phyloP scores from a whole-genome alignment of 257 asterid species.

The Jasminum sambac region DNA sequence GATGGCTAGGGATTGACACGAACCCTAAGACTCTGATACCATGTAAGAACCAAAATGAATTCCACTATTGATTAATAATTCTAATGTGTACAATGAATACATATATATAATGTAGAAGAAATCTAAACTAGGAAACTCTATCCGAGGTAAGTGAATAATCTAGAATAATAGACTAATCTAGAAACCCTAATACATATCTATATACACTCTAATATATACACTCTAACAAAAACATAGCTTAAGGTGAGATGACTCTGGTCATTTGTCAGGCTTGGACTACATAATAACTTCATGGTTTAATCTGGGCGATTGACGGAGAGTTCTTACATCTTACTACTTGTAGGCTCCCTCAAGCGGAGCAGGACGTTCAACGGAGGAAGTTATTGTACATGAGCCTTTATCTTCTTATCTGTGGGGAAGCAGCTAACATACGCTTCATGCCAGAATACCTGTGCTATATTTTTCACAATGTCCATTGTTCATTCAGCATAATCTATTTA shows the following conservation, averaged over 20 bases:
- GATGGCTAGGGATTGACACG: too few species aligned
- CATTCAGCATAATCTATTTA: constrained; percentile 26
- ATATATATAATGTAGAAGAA: too few species aligned
- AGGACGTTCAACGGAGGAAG: constrained; percentile 86
- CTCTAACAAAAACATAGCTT: constrained; percentile 97
- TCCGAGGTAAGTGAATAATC: too few species aligned
- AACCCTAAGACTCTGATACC: too few species aligned
- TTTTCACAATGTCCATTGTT: constrained; percentile 82
- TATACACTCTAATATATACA: too few species aligned
- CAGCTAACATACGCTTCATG: constrained; percentile 91
- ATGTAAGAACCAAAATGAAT: too few species aligned
- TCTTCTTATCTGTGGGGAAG: constrained; percentile 99
- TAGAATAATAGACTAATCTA: too few species aligned
- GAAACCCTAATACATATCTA: too few species aligned
- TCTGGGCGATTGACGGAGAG: constrained; percentile 20
- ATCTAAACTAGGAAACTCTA: too few species aligned
- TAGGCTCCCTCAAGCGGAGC: constrained; percentile 88
- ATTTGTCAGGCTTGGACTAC: background rate
- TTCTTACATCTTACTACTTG: constrained; percentile 22
- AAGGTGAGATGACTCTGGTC: constrained; percentile 50
- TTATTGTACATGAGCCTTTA: constrained; percentile 95
- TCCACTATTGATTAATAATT: too few species aligned
- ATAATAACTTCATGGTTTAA: constrained; percentile 5
- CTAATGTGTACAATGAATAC: too few species aligned
- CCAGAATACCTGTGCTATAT: constrained; percentile 99